Evolutionary conservation across 78 protist genomes (phyloP).

Genomic region (Bodo saltans): DNA sequence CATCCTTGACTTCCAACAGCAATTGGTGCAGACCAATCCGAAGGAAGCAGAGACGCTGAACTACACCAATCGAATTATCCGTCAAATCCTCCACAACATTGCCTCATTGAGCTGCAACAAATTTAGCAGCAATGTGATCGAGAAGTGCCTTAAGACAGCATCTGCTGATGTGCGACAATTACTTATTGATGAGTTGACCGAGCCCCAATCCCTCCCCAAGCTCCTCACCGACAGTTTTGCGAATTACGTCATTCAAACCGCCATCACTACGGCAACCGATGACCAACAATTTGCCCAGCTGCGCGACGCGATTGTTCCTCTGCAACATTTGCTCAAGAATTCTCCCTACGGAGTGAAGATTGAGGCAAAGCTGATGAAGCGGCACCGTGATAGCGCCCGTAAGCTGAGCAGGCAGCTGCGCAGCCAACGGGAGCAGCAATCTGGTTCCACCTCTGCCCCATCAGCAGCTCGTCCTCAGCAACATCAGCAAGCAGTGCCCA

Average conservation of each 20-base stretch:
- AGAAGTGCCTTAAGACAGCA: conserved; percentile 50
- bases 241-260: conserved; percentile 91
- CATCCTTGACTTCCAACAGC: conserved; percentile 61
- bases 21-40: no score
- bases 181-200: conserved; percentile 59
- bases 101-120: conserved; percentile 68
- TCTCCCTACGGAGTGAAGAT: conserved; percentile 79
- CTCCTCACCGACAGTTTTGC: conserved; percentile 82
- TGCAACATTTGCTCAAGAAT: conserved; percentile 54
- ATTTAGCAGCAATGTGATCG: conserved; percentile 91
- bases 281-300: conserved; percentile 52
- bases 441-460: no score
- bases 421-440: no score
- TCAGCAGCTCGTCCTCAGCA: no score
- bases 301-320: conserved; percentile 71
- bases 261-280: conserved; percentile 45
- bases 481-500: no score
- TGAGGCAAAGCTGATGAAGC: conserved; percentile 43
- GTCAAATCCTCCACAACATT: conserved; percentile 55
- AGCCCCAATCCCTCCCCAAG: neutral
- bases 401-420: no score
- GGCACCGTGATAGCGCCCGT: neutral
- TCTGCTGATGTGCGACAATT: conserved; percentile 36
- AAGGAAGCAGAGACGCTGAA: conserved; percentile 36
- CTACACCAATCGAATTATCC: conserved; percentile 32